phyloP scores from a whole-genome alignment of 305 asterid genomes.

The Solanum hybrid region DNA sequence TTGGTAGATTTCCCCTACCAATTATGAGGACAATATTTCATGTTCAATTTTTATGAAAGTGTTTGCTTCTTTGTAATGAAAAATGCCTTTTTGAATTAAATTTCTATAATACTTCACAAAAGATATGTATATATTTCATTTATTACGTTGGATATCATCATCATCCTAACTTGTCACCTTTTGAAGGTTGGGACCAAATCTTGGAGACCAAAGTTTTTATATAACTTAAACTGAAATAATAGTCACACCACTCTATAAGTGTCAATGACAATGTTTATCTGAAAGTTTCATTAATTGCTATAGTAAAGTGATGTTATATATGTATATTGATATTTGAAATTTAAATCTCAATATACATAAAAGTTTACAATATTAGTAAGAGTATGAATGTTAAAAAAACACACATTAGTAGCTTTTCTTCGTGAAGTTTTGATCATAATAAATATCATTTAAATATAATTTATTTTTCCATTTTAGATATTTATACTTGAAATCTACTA shows the following conservation, averaged over 20 bases:
- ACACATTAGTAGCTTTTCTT: too few relatives aligned
- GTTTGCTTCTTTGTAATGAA: not conserved
- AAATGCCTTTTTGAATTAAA: not conserved
- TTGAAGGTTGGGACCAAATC: not conserved
- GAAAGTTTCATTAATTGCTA: not conserved
- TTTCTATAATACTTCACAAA: not conserved
- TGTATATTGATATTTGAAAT: not conserved
- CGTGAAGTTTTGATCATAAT: too few relatives aligned
- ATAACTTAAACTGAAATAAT: not conserved
- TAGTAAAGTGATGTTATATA: not conserved
- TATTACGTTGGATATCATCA: not conserved
- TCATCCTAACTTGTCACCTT: not conserved
- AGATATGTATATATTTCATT: not conserved
- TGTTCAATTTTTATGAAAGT: not conserved
- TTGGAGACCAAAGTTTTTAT: not conserved
- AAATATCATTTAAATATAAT: too few relatives aligned
- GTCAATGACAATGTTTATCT: too few relatives aligned
- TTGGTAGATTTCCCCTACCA: constrained; percentile 64
- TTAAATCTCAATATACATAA: not conserved
- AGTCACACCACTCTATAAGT: not conserved
- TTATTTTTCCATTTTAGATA: too few relatives aligned
- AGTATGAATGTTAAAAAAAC: not conserved
- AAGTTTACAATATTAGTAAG: not conserved
- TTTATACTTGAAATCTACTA: too few relatives aligned
- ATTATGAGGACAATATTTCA: constrained; percentile 21